Conservation (phyloP, 208 protist genomes). For the Acanthamoeba castellanii region DNA sequence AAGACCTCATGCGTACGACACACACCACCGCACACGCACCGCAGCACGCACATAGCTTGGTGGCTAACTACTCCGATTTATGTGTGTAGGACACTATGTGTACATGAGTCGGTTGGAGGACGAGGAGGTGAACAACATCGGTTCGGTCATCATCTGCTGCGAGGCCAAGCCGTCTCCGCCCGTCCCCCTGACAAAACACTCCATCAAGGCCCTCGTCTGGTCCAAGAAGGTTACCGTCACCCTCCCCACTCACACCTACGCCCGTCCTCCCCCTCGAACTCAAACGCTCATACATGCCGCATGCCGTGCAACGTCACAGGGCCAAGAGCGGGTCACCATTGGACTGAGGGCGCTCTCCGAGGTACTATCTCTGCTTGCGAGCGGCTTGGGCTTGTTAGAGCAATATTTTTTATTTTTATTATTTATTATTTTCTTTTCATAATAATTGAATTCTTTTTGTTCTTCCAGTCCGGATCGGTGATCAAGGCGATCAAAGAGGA, state of each 20-base stretch:
- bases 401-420: too few relatives aligned
- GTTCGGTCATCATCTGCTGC: constrained; percentile 43
- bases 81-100: constrained; percentile 6
- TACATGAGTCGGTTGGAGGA: constrained; percentile 66
- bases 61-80: neutral
- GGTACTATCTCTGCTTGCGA: neutral
- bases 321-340: constrained; percentile 41
- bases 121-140: constrained; percentile 68
- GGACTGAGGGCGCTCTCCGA: constrained; percentile 7
- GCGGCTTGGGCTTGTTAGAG: too few relatives aligned
- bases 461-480: neutral
- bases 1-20: neutral
- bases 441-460: too few relatives aligned
- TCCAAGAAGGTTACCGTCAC: neutral
- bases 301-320: neutral
- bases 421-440: too few relatives aligned
- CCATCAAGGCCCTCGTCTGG: constrained; percentile 57
- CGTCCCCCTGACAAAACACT: neutral
- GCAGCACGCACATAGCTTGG: neutral
- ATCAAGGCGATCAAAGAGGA: constrained; percentile 44
- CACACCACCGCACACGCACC: neutral
- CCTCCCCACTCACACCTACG: neutral
- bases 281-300: neutral
- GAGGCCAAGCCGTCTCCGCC: constrained; percentile 32
- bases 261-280: neutral